These are phyloP conservation scores for Corniculantispora saksenae DNA, from an alignment of 2,329 filamentous ascomycete genomes.

Conservation along the genomic window DNA sequence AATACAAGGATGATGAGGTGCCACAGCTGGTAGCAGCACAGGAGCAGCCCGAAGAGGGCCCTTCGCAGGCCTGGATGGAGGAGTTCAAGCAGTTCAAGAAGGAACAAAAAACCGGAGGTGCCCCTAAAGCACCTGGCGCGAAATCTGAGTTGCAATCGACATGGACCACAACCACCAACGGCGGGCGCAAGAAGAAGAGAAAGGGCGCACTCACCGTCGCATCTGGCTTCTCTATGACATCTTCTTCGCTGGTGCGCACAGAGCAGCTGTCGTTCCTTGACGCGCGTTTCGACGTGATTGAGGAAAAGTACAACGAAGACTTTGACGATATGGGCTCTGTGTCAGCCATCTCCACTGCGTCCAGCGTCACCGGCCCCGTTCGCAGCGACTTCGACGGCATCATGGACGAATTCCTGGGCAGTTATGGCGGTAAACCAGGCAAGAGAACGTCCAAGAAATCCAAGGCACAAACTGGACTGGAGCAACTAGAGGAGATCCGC, in stretches of 20 bases:
- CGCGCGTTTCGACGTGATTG: conserved; percentile 86
- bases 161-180: conserved; percentile 75
- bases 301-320: conserved; percentile 68
- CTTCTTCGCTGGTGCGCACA: conserved; percentile 81
- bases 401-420: conserved; percentile 88
- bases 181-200: conserved; percentile 86
- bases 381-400: conserved; percentile 83
- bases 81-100: conserved; percentile 96
- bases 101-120: conserved; percentile 57
- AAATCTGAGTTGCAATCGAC: conserved; percentile 69
- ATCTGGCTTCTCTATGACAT: conserved; percentile 89
- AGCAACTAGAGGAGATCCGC: conserved; percentile 89
- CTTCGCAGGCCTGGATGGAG: conserved; percentile 81
- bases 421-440: conserved; percentile 64
- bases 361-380: conserved; percentile 67
- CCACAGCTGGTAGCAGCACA: conserved; percentile 50
- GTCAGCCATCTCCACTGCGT: conserved; percentile 63
- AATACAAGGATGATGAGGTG: conserved; percentile 52
- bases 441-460: conserved; percentile 79
- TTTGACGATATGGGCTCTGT: conserved; percentile 55
- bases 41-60: conserved; percentile 59
- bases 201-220: conserved; percentile 90
- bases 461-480: conserved; percentile 76
- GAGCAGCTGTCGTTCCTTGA: conserved; percentile 85
- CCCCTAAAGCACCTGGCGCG: conserved; percentile 39